Evolutionary conservation across 2,329 filamentous ascomycete genomes (phyloP).

Genomic region (Botryosphaeria dothidea): DNA sequence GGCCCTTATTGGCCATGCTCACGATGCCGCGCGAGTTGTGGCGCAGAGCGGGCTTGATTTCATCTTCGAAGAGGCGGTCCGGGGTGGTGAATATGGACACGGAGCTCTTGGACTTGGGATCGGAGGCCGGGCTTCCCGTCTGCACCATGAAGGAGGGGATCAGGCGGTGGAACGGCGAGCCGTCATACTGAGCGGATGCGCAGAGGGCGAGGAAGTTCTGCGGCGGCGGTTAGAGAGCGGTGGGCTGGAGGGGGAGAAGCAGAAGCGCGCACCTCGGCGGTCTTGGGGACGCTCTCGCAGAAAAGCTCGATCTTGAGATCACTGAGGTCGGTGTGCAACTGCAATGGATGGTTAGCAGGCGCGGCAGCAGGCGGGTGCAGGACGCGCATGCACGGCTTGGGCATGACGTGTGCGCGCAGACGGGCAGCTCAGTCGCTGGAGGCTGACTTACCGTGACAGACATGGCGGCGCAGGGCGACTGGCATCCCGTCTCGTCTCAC

Average conservation of each 20-base stretch:
- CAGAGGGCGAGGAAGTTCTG: constrained; percentile 88
- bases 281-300: constrained; percentile 91
- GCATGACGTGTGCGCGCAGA: not conserved
- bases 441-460: constrained; percentile 46
- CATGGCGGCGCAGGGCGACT: constrained; percentile 37
- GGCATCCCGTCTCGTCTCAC: constrained; percentile 9
- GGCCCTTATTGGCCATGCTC: constrained; percentile 78
- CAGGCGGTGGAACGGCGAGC: constrained; percentile 75
- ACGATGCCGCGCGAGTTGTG: constrained; percentile 70
- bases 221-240: not conserved
- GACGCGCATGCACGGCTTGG: not conserved
- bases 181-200: constrained; percentile 75
- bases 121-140: constrained; percentile 60
- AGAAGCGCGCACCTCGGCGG: constrained; percentile 67
- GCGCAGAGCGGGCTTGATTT: constrained; percentile 70
- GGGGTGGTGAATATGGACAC: constrained; percentile 66
- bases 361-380: not conserved
- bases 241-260: not conserved
- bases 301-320: constrained; percentile 95
- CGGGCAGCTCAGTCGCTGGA: not conserved
- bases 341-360: constrained; percentile 11
- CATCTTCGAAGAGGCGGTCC: constrained; percentile 70
- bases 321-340: constrained; percentile 82
- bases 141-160: constrained; percentile 83
- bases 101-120: constrained; percentile 62